A percentile compares a stretch with the other conserved stretches of the same genome.
These are phyloP conservation scores for Paspalum notatum DNA, from an alignment of 176 grass and related monocot genomes.

Conservation along the genomic window DNA sequence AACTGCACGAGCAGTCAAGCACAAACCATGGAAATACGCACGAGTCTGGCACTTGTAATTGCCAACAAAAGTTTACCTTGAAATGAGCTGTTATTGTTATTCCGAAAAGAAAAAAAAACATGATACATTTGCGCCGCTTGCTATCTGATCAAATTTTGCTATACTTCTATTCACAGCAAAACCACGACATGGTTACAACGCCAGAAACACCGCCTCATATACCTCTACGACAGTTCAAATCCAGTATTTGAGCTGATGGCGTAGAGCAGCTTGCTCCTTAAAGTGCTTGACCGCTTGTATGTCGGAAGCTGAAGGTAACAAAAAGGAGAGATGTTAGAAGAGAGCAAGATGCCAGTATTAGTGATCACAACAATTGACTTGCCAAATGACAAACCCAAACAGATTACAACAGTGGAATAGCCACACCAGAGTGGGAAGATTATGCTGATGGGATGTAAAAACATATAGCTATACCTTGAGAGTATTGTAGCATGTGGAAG, in stretches of 20 bases:
- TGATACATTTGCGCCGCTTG: background rate
- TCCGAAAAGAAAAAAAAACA: background rate
- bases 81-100: background rate
- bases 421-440: background rate
- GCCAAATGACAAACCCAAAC: background rate
- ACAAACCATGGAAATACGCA: background rate
- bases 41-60: background rate
- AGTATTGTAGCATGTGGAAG: constrained; percentile 97
- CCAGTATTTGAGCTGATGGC: constrained; percentile 87
- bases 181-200: constrained; percentile 9
- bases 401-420: background rate
- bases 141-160: constrained; percentile 36
- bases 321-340: background rate
- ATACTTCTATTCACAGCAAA: constrained; percentile 59
- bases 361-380: background rate
- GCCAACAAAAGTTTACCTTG: background rate
- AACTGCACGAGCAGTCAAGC: background rate
- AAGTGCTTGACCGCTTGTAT: constrained; percentile 79
- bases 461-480: constrained; percentile 67
- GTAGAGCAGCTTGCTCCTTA: constrained; percentile 91
- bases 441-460: background rate
- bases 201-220: background rate
- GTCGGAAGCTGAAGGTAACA: constrained; percentile 67
- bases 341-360: background rate
- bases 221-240: constrained; percentile 81